phyloP scores from a whole-genome alignment of 805 yeast species.

The Candida railenensis region DNA sequence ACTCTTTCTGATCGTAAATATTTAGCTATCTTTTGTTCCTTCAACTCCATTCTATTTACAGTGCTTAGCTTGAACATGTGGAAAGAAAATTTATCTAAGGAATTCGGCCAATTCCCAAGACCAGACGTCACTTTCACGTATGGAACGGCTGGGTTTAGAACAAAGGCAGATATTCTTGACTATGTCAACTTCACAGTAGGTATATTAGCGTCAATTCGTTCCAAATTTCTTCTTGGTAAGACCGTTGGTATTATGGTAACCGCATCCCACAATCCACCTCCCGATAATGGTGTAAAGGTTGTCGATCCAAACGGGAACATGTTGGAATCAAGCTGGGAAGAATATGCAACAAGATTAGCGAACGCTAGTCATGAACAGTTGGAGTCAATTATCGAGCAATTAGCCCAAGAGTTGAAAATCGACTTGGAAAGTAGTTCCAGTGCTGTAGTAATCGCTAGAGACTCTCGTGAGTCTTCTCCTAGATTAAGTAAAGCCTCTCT shows the following conservation, averaged over 20 bases:
- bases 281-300: conserved; percentile 89
- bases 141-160: conserved; percentile 98
- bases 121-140: conserved; percentile 54
- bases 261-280: conserved; percentile 92
- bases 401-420: conserved; percentile 45
- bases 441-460: conserved; percentile 71
- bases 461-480: conserved; percentile 85
- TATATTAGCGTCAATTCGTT: conserved; percentile 76
- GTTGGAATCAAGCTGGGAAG: conserved; percentile 85
- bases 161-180: conserved; percentile 65
- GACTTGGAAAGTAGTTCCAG: conserved; percentile 35
- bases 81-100: conserved; percentile 3
- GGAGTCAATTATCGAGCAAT: conserved; percentile 29
- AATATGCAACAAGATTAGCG: conserved; percentile 74
- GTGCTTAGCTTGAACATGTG: no score
- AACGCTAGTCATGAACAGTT: conserved; percentile 57
- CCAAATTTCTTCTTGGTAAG: conserved; percentile 64
- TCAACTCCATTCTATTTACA: no score
- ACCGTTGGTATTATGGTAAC: conserved; percentile 95
- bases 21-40: no score
- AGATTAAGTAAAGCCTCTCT: conserved; percentile 54
- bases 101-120: conserved; percentile 31
- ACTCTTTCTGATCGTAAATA: no score
- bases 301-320: conserved; percentile 92
- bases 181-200: conserved; percentile 85